Evolutionary conservation across 2,329 filamentous ascomycete species (phyloP), one percentile per base, ranked within the genome.

Genomic region (Xenoacremonium recifei): DNA sequence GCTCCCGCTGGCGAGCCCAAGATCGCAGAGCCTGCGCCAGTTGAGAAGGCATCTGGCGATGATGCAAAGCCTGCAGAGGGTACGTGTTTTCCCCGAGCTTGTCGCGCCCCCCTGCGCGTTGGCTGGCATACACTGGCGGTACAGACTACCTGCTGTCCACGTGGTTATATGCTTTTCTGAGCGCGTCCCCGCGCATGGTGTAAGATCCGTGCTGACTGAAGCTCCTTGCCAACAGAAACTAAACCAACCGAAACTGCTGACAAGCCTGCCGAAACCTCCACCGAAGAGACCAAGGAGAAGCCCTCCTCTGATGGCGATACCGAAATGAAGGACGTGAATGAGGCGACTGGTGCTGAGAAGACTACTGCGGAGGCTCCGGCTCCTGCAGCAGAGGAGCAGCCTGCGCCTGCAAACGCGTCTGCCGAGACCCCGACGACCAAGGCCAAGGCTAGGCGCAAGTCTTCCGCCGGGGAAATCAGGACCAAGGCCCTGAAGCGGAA

Each of bases 401-500:
- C 57, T 31, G 46, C 56, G 35, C 41, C 56, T 39, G 50, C 55
- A 25, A 54, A 47, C 16, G 54, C 54, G 15, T 40, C 56, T 17
- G 48, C 47, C 23, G 61, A 64, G 34, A 62, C 61, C 18, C 53
- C 64, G 9, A 44, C 55, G 7, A 50, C 52, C 33, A 67, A 69
- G 40, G 55, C 52, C 47, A 72, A 73, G 49, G 80, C 80, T 69
- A 77, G 77, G 61, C 87, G 89, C 71, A 93, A 93, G 76, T 95
- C 89, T 18, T 75, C 74, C 31, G 78, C 77, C 32, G 75, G 85
- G 17, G 66, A 85, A 51, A 73, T 82, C 66, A 90, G 87, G 69
- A 73, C 68, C 56, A 91, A 90, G 75, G 91, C 91, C 65, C 74
- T 90, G 48, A 93, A 82, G 72, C 89, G 85, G 72, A 96, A 93